phyloP scores from a whole-genome alignment of 495 filamentous ascomycete genomes.

The Lophiotrema nucula region DNA sequence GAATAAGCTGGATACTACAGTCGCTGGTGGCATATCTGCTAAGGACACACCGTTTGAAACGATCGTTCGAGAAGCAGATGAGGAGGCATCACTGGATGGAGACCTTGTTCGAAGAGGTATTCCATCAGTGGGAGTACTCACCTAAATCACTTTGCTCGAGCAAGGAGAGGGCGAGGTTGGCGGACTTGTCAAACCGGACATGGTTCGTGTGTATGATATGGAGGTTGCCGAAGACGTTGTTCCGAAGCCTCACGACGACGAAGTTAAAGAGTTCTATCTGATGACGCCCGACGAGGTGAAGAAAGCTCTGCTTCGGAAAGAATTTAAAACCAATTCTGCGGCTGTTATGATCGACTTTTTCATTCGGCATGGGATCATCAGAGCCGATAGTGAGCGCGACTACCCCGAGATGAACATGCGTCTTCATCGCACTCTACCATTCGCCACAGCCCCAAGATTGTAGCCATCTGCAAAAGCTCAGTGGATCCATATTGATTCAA shows the following conservation, averaged over 20 bases:
- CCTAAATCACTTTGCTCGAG: conserved; percentile 72
- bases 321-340: conserved; percentile 65
- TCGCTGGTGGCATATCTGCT: too few relatives aligned
- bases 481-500: too few relatives aligned
- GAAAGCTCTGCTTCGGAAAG: conserved; percentile 57
- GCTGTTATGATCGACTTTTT: conserved; percentile 81
- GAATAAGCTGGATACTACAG: too few relatives aligned
- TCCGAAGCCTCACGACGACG: conserved; percentile 73
- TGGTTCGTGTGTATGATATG: conserved; percentile 85
- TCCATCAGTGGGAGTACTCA: conserved; percentile 61
- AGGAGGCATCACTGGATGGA: conserved; percentile 80
- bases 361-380: conserved; percentile 76
- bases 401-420: conserved; percentile 71
- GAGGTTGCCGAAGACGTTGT: conserved; percentile 64
- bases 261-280: conserved; percentile 80
- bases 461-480: too few relatives aligned
- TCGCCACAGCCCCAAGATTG: neutral
- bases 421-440: conserved; percentile 57
- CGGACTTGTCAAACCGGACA: conserved; percentile 84
- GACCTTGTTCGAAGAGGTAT: conserved; percentile 58
- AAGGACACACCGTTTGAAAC: too few relatives aligned
- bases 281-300: conserved; percentile 69
- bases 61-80: conserved; percentile 76
- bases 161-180: conserved; percentile 55
- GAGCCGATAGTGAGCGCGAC: conserved; percentile 73